A percentile compares a stretch with the other conserved stretches of the same genome.
Evolutionary conservation across 306 rosid genomes (phyloP).

Genomic region (Prinsepia uniflora): DNA sequence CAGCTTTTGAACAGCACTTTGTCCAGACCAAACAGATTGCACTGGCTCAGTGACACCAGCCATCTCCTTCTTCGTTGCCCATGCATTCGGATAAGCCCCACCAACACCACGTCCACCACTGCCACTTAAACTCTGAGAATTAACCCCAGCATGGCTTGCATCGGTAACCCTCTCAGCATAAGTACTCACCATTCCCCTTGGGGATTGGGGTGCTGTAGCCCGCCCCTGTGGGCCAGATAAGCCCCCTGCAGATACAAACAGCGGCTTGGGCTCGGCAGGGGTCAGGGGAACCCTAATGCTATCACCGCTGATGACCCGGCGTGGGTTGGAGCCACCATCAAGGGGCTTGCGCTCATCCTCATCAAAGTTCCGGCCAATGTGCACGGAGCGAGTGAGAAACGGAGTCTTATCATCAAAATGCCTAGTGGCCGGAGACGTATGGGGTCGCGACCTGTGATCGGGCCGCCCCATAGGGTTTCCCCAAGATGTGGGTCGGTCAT

Average conservation of each 20-base stretch:
- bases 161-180: slow-evolving; percentile 60
- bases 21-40: slow-evolving; percentile 60
- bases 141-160: slow-evolving; percentile 25
- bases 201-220: slow-evolving; percentile 43
- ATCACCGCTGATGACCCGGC: slow-evolving; percentile 71
- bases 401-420: slow-evolving; percentile 74
- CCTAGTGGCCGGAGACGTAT: slow-evolving; percentile 75
- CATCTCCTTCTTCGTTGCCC: slow-evolving; percentile 83
- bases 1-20: slow-evolving; percentile 71
- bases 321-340: slow-evolving; percentile 59
- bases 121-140: slow-evolving; percentile 46
- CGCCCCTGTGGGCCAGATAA: slow-evolving; percentile 44
- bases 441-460: slow-evolving; percentile 85
- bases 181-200: slow-evolving; percentile 39
- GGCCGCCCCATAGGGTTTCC: slow-evolving; percentile 59
- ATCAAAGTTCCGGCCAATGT: slow-evolving; percentile 89
- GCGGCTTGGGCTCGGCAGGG: slow-evolving; percentile 49
- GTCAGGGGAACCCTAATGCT: slow-evolving; percentile 46
- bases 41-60: slow-evolving; percentile 45
- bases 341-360: slow-evolving; percentile 98
- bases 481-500: slow-evolving; percentile 71
- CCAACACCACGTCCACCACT: slow-evolving; percentile 43
- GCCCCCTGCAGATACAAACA: slow-evolving; percentile 48
- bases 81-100: slow-evolving; percentile 60
- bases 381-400: slow-evolving; percentile 55